Conservation (phyloP, 2,329 filamentous ascomycete genomes). For the Pseudovirgaria hyperparasitica region DNA sequence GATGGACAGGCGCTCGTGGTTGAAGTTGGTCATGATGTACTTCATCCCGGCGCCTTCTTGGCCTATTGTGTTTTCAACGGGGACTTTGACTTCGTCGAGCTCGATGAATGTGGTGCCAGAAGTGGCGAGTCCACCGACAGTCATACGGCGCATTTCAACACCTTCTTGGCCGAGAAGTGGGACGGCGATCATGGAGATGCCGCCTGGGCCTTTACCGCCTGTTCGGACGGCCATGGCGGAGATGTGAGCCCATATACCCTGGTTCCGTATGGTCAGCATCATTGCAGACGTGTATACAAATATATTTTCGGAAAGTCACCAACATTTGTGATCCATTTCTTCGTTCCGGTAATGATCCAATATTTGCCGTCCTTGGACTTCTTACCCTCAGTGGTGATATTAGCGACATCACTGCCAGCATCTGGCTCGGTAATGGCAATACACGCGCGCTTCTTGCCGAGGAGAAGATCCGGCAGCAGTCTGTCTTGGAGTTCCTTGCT, state of each 20-base stretch:
- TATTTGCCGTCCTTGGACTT: conserved; percentile 50
- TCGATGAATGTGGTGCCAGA: conserved; percentile 66
- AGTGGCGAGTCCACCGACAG: conserved; percentile 50
- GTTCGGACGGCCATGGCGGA: conserved; percentile 62
- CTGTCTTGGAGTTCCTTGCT: conserved; percentile 47
- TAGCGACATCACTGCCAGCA: conserved; percentile 61
- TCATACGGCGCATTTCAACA: conserved; percentile 54
- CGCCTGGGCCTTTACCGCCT: conserved; percentile 48
- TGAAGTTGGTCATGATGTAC: conserved; percentile 70
- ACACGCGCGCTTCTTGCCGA: conserved; percentile 53
- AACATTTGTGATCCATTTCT: conserved; percentile 54
- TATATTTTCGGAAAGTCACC: too few species aligned
- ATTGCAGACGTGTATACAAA: too few species aligned
- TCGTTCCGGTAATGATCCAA: conserved; percentile 61
- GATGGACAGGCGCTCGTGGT: conserved; percentile 61
- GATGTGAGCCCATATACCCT: conserved; percentile 58
- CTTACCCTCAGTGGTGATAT: conserved; percentile 54
- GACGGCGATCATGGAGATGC: conserved; percentile 55
- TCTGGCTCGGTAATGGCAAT: conserved; percentile 72
- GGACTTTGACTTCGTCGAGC: conserved; percentile 61
- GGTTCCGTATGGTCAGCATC: conserved; percentile 49
- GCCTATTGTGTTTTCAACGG: conserved; percentile 57
- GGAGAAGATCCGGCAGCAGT: conserved; percentile 55
- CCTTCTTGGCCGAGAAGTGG: conserved; percentile 55
- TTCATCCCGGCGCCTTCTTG: conserved; percentile 58